These are phyloP conservation scores for Talaromyces thailandensis DNA, from an alignment of 495 filamentous ascomycete species.

Conservation along the genomic window DNA sequence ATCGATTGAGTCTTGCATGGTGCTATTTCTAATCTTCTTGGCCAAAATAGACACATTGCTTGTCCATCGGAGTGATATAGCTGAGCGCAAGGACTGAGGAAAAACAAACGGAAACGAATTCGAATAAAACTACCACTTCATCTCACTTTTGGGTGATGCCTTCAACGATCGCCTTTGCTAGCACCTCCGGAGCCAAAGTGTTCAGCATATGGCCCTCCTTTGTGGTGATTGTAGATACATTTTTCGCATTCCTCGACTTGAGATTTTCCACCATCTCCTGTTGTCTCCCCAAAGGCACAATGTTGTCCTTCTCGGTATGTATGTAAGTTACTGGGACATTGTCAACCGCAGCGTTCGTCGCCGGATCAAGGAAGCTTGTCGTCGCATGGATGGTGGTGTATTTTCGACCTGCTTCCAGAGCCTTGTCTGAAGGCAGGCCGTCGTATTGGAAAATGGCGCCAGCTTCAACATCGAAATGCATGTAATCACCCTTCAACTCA, in stretches of 20 bases:
- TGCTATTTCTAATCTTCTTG: background rate
- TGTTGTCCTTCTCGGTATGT: background rate
- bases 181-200: background rate
- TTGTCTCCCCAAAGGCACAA: background rate
- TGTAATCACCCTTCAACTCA: conserved; percentile 15
- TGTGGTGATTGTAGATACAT: conserved; percentile 2
- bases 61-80: background rate
- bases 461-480: conserved; percentile 10
- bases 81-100: background rate
- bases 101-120: too few relatives aligned
- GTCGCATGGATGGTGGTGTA: background rate
- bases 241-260: background rate
- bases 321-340: conserved; percentile 4
- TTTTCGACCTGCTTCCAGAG: background rate
- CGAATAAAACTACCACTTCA: too few relatives aligned
- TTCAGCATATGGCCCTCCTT: background rate
- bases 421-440: background rate
- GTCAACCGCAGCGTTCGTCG: background rate
- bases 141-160: background rate
- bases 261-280: background rate
- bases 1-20: background rate
- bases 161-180: conserved; percentile 1
- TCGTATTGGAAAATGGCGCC: background rate
- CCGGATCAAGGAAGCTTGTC: background rate
- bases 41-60: background rate